Evolutionary conservation across 805 yeast genomes (phyloP), one percentile per base, ranked within the genome.

Genomic region (Nakazawaea peltata): DNA sequence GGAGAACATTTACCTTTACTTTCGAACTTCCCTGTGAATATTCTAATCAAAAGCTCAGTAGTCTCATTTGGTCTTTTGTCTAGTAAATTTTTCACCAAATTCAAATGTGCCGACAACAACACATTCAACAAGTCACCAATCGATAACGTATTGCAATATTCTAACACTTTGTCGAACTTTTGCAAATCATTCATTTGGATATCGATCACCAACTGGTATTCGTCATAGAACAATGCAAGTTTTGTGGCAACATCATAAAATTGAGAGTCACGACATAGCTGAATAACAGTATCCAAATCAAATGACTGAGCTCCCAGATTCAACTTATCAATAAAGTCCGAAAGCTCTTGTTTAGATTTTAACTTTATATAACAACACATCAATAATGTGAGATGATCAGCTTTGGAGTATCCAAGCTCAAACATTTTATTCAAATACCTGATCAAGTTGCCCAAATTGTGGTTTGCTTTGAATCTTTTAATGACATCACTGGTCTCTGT

Each of bases 1-100:
- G 48, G 48, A 4, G 46, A 49, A 26, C 44, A 40, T 7, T 37
- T 36, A 4, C 44, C 45, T 18, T 51, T 54, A 3, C 86, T 81
- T 19, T 57, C 61, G 52, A 80, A 90, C 36, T 73, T 76, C 0
- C 97, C 97, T 0, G 97, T 90, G 51, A 90, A 92, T 0, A 90
- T 81, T 19, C 82, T 81, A 33, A 92, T 87, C 39, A 90, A 62
- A 25, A 92, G 57, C 21, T 79, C 79, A 1, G 95, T 87, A 0
- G 95, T 81, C 37, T 81, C 86, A 39, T 81, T 71, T 0, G 97
- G 97, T 26, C 74, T 58, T 30, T 65, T 51, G 25, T 81, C 82
- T 32, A 90, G 62, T 19, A 90, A 57, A 1, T 58, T 48, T 40
- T 83, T 76, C 3, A 90, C 78, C 47, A 71, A 75, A 19, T 77